Evolutionary conservation across 1,284 basidiomycete species (phyloP).

Genomic region (Heterobasidion occidentale): DNA sequence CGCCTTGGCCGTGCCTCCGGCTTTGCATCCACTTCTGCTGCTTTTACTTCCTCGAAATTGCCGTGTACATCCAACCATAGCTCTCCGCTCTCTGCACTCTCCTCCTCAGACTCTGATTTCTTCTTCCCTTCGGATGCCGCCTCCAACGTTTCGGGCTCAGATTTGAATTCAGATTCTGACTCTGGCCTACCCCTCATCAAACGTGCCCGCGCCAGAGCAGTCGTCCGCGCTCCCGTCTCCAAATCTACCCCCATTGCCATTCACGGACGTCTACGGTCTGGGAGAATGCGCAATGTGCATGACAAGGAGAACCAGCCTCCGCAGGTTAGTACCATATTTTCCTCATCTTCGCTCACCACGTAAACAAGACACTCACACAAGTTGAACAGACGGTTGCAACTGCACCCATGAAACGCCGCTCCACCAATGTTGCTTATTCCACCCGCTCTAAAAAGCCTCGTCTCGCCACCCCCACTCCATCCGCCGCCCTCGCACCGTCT

Average conservation of each 20-base stretch:
- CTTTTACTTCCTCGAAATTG: conserved; percentile 3
- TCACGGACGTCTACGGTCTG: neutral
- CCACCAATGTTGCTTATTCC: no score
- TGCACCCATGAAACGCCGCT: no score
- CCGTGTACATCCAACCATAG: neutral
- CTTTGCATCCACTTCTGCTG: neutral
- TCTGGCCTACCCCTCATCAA: neutral
- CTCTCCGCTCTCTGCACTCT: neutral
- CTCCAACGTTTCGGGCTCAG: neutral
- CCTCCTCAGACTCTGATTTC: neutral
- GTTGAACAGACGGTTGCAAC: no score
- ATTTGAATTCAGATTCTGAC: neutral
- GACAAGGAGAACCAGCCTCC: neutral
- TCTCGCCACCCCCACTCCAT: no score
- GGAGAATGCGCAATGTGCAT: neutral
- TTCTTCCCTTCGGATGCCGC: neutral
- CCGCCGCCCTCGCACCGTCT: no score
- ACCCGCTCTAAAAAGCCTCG: no score
- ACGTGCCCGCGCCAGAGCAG: neutral
- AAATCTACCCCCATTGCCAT: neutral
- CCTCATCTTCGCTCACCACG: neutral
- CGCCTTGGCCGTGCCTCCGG: neutral
- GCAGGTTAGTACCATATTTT: neutral
- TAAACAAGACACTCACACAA: neutral
- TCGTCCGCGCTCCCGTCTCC: neutral